phyloP scores from a whole-genome alignment of 441 rosid genomes.

The Syzygium malaccense region DNA sequence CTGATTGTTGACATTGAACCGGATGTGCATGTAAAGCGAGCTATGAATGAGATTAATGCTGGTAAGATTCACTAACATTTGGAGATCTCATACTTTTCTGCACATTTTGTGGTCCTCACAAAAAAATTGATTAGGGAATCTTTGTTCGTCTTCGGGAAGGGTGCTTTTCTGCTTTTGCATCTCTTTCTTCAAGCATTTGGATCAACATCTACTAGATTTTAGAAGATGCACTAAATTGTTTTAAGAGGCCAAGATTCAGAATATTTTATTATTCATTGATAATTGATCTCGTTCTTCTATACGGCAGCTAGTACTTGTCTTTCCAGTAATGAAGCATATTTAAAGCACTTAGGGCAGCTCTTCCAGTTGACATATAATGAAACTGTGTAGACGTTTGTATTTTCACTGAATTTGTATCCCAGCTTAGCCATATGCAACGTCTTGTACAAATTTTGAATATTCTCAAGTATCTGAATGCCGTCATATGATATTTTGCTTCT shows the following conservation, averaged over 20 bases:
- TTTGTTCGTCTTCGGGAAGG: not conserved
- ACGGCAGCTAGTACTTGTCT: not conserved
- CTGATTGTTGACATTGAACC: conserved; percentile 52
- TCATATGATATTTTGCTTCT: not conserved
- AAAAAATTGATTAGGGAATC: not conserved
- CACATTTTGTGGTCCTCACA: not conserved
- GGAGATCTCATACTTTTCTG: not conserved
- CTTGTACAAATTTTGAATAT: not conserved
- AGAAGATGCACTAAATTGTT: not conserved
- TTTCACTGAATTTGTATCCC: not conserved
- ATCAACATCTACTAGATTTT: not conserved
- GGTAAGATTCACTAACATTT: conserved; percentile 14
- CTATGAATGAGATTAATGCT: conserved; percentile 66
- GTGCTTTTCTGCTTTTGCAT: not conserved
- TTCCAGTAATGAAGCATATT: not conserved
- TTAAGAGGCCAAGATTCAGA: not conserved
- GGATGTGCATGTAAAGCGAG: conserved; percentile 46
- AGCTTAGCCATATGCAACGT: not conserved
- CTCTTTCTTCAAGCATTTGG: not conserved
- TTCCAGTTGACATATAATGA: not conserved
- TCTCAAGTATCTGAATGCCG: not conserved
- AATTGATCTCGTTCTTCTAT: not conserved
- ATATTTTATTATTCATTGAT: not conserved
- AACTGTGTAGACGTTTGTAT: not conserved
- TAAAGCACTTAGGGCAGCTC: not conserved